Percentiles rank a stretch among this genome's conserved stretches.
Conservation (phyloP, 2,329 filamentous ascomycete genomes). For the Thielaviopsis euricoi region DNA sequence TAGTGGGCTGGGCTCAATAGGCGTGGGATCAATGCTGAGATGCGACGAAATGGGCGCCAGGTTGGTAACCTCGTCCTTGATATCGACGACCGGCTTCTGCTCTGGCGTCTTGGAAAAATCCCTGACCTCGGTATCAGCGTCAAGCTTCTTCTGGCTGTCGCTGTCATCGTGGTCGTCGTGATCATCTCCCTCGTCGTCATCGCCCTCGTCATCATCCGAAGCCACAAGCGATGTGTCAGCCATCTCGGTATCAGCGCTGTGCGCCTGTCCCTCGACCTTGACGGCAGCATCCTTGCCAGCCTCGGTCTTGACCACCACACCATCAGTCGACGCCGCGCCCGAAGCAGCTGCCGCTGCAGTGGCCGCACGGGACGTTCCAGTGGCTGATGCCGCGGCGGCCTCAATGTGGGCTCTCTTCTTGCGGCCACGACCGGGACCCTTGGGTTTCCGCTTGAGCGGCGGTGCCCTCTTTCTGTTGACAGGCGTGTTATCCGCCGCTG, state of each 20-base stretch:
- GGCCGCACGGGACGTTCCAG: conserved; percentile 22
- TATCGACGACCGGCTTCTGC: not conserved
- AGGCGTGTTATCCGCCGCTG: conserved; percentile 21
- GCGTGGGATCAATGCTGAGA: conserved; percentile 12
- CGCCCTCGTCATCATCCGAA: conserved; percentile 31
- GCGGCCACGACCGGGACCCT: conserved; percentile 51
- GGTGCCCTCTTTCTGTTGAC: conserved; percentile 46
- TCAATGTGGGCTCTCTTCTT: conserved; percentile 53
- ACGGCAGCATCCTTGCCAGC: not conserved
- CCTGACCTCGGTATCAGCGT: conserved; percentile 23
- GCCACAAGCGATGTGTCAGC: conserved; percentile 30
- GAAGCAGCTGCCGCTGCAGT: conserved; percentile 14
- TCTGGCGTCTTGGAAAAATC: conserved; percentile 3
- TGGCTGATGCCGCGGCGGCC: conserved; percentile 19
- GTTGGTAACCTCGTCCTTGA: not conserved
- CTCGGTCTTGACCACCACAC: conserved; percentile 3
- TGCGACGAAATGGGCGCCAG: conserved; percentile 14
- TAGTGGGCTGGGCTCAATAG: conserved; percentile 6
- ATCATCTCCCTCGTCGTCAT: conserved; percentile 31
- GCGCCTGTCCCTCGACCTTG: conserved; percentile 12
- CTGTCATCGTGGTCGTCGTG: conserved; percentile 30
- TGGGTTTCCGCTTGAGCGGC: conserved; percentile 66
- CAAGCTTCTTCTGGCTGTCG: conserved; percentile 19
- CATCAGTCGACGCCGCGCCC: conserved; percentile 10
- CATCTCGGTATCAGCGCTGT: conserved; percentile 35